Conservation (phyloP, 345 rosid species). For the Populus simonii region DNA sequence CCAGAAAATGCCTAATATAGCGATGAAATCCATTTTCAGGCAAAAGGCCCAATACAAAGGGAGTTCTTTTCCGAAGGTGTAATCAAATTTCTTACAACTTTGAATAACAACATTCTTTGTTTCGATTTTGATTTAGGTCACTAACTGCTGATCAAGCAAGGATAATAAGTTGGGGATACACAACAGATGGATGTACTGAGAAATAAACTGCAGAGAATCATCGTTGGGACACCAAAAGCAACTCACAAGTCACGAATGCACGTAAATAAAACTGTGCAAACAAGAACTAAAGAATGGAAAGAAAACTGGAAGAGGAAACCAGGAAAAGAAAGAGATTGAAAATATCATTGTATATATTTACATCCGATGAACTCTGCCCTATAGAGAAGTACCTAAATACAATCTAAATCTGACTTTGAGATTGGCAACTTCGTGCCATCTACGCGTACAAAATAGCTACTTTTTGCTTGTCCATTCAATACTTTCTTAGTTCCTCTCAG, state of each 20-base stretch:
- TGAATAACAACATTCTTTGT: neutral
- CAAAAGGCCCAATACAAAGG: neutral
- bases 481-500: neutral
- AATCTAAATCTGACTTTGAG: slow-evolving; percentile 6
- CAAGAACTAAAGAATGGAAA: neutral
- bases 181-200: neutral
- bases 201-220: neutral
- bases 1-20: neutral
- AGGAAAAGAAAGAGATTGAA: neutral
- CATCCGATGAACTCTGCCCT: slow-evolving; percentile 12
- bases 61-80: neutral
- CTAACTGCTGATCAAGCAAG: neutral
- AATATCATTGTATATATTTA: slow-evolving; percentile 15
- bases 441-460: neutral
- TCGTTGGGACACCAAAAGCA: neutral
- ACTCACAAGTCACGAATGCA: neutral
- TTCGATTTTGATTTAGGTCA: neutral
- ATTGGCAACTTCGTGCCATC: slow-evolving; percentile 8
- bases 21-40: neutral
- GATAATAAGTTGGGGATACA: neutral
- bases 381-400: slow-evolving; percentile 18
- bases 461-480: neutral
- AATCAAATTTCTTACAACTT: neutral
- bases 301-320: neutral
- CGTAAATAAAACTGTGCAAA: neutral